Evolutionary conservation across 2,329 filamentous ascomycete species (phyloP).

Genomic region (Aspergillus niger): DNA sequence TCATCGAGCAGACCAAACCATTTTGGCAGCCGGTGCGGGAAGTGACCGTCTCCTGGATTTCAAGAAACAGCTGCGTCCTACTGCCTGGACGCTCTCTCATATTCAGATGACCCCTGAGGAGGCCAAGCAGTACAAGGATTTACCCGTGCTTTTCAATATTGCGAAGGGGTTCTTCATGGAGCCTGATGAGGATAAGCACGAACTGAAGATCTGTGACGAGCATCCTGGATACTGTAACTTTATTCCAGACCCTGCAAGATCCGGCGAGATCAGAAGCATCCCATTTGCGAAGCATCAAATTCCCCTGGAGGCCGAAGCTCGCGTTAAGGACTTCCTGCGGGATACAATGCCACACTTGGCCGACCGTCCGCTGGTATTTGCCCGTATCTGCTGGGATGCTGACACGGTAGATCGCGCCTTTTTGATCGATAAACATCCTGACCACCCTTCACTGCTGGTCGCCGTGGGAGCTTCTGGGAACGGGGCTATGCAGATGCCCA

Average conservation of each 20-base stretch:
- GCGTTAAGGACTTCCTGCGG: slow-evolving; percentile 51
- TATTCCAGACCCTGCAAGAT: slow-evolving; percentile 26
- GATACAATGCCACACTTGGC: slow-evolving; percentile 58
- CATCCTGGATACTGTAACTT: slow-evolving; percentile 60
- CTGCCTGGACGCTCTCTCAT: slow-evolving; percentile 57
- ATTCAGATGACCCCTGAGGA: slow-evolving; percentile 53
- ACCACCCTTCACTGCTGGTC: slow-evolving; percentile 45
- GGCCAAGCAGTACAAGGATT: slow-evolving; percentile 46
- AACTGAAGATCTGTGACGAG: slow-evolving; percentile 52
- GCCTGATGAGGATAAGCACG: slow-evolving; percentile 42
- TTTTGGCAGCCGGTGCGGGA: slow-evolving; percentile 54
- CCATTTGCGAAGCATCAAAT: slow-evolving; percentile 48
- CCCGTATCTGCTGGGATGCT: slow-evolving; percentile 59
- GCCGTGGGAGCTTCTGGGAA: slow-evolving; percentile 33
- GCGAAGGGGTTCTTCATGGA: slow-evolving; percentile 55
- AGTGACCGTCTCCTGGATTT: slow-evolving; percentile 53
- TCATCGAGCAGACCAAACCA: slow-evolving; percentile 47
- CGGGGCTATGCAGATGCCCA: slow-evolving; percentile 50
- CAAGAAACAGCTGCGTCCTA: slow-evolving; percentile 55
- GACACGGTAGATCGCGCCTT: slow-evolving; percentile 58
- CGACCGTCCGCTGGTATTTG: slow-evolving; percentile 52
- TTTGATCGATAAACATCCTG: slow-evolving; percentile 54
- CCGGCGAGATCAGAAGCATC: slow-evolving; percentile 29
- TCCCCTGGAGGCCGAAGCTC: slow-evolving; percentile 50
- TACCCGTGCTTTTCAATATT: slow-evolving; percentile 55